Evolutionary conservation across 176 grass and related monocot genomes (phyloP), one percentile per base, ranked within the genome.

Genomic region (Themeda triandra): DNA sequence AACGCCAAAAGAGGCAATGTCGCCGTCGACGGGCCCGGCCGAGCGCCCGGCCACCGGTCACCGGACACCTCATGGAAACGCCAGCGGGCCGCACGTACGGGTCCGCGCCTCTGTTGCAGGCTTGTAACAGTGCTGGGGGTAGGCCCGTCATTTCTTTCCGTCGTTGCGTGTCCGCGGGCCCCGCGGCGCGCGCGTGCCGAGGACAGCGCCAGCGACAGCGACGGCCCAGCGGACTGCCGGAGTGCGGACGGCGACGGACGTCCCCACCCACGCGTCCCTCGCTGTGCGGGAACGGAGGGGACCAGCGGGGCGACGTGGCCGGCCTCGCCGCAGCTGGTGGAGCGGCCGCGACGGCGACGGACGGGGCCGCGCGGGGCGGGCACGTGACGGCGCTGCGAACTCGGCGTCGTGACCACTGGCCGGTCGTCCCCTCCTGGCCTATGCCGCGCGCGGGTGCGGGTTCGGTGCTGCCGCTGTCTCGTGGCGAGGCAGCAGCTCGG

Each of bases 401-500:
- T 10, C 53, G 13, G 13, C 73, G 15, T 3, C 10, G 37, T 53
- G n/a, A n/a, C n/a, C n/a, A n/a, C n/a, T n/a, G n/a, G n/a, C 25
- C 25, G 12, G 56, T 24, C 56, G 56, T 5, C n/a, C 23, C 23
- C 51, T 53, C 49, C 48, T 53, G 48, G 14, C 2, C 4, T 45
- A 3, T 45, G 41, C 42, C 13, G 45, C 15, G 54, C 54, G 21
- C 19, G 66, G 33, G 39, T 14, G 69, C 2, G 11, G 23, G 63
- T 10, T 21, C 0, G 15, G 23, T 17, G 48, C 45, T 17, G 48
- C 45, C 63, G 80, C 45, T 83, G 86, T 88, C 80, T 10, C 33
- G 80, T 66, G 80, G 74, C 73, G 73, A 64, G 86, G 86, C 51
- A 81, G 66, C 86, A 66, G 66, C 81, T 79, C 25, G 13, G 66